These are phyloP conservation scores for Fragilaria radians DNA, from an alignment of 108 stramenopile species.

Conservation along the genomic window DNA sequence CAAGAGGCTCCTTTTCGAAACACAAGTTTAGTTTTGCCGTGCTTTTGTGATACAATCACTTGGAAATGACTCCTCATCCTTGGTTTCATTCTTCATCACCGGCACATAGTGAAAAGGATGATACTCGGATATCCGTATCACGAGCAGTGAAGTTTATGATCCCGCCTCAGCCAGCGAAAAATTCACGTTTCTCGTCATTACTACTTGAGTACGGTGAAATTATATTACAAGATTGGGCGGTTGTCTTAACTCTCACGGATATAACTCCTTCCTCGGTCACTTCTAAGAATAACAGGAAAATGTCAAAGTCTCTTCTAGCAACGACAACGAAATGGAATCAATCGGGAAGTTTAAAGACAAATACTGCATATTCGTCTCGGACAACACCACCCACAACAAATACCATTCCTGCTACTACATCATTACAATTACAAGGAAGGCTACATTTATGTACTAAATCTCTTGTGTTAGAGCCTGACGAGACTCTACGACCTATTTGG, in stretches of 20 bases:
- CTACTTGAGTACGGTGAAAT: slow-evolving; percentile 78
- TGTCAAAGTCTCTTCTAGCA: background rate
- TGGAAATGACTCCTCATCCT: background rate
- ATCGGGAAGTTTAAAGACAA: too few species aligned
- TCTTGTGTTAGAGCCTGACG: slow-evolving; percentile 76
- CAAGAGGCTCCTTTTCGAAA: too few species aligned
- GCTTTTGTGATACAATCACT: too few species aligned
- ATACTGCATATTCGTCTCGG: background rate
- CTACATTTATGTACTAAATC: slow-evolving; percentile 68
- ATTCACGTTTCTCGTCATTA: slow-evolving; percentile 55
- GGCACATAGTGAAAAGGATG: too few species aligned
- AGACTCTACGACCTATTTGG: slow-evolving; percentile 48
- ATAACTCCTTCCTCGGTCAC: slow-evolving; percentile 3
- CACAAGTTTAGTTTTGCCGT: too few species aligned
- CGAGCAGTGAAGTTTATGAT: background rate
- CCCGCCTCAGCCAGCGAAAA: background rate
- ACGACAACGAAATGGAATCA: background rate
- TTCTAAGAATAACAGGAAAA: background rate
- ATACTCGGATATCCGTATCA: background rate
- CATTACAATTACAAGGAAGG: slow-evolving; percentile 25
- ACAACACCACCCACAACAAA: background rate
- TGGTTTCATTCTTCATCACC: background rate
- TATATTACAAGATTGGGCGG: slow-evolving; percentile 80
- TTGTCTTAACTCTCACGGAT: slow-evolving; percentile 17
- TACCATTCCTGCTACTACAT: background rate